A percentile compares a stretch with the other conserved stretches of the same genome.
These are phyloP conservation scores for Ophiocordyceps camponoti-leonardi DNA, from an alignment of 2,329 filamentous ascomycete genomes.

Conservation along the genomic window DNA sequence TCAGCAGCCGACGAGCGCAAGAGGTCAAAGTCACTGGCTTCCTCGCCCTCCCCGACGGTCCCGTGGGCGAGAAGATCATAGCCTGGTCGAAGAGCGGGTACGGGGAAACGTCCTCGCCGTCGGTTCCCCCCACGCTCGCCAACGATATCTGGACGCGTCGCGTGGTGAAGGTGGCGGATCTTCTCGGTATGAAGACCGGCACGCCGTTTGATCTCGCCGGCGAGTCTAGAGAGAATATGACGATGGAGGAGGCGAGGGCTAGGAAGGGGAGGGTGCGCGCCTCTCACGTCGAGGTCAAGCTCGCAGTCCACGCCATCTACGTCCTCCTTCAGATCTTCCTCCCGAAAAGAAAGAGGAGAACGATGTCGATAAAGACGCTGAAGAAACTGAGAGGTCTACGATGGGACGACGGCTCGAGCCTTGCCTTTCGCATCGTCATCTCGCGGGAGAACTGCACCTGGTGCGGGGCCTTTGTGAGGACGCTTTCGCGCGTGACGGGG, in stretches of 20 bases:
- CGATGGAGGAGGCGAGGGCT: not conserved
- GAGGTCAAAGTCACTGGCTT: constrained; percentile 18
- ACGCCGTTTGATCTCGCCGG: too few species aligned
- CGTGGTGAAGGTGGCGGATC: constrained; percentile 11
- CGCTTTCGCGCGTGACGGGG: constrained; percentile 11
- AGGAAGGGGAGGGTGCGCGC: constrained; percentile 13
- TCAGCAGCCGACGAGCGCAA: too few species aligned
- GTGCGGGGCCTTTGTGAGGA: constrained; percentile 10
- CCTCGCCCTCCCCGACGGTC: constrained; percentile 6
- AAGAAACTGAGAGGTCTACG: constrained; percentile 5
- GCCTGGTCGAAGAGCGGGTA: constrained; percentile 18
- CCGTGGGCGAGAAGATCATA: constrained; percentile 9
- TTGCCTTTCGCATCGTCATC: constrained; percentile 16
- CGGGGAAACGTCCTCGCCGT: too few species aligned
- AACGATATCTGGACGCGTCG: constrained; percentile 15
- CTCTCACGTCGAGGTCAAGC: constrained; percentile 22
- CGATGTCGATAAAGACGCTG: constrained; percentile 2
- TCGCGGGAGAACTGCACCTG: constrained; percentile 15
- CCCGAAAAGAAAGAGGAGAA: not conserved
- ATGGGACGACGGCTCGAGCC: constrained; percentile 11
- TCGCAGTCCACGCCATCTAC: constrained; percentile 15
- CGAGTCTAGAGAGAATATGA: too few species aligned
- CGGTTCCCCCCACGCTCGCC: too few species aligned
- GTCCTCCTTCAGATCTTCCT: constrained; percentile 10
- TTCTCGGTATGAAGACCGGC: constrained; percentile 4